phyloP scores from a whole-genome alignment of 306 rosid species.

The Macrotyloma uniflorum region DNA sequence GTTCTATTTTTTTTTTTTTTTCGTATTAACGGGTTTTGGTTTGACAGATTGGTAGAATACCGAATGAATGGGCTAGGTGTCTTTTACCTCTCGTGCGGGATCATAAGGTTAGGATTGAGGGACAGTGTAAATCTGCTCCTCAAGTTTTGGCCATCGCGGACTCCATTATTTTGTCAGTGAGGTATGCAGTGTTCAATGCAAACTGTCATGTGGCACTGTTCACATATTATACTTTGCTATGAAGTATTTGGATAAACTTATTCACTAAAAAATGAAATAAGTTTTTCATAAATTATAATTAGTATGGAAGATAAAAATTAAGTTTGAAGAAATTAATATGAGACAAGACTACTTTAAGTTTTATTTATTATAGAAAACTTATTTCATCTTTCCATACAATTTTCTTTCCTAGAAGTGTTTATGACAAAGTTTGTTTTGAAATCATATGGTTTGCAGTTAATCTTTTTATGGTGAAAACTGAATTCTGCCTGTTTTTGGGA shows the following conservation, averaged over 20 bases:
- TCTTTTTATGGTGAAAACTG: constrained; percentile 29
- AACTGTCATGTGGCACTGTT: not conserved
- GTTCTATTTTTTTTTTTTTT: not conserved
- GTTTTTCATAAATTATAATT: not conserved
- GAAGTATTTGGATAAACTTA: not conserved
- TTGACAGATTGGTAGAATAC: constrained; percentile 90
- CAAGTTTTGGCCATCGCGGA: constrained; percentile 79
- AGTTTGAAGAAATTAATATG: not conserved
- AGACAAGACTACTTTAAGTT: no score
- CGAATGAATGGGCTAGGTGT: constrained; percentile 96
- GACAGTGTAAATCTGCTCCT: constrained; percentile 73
- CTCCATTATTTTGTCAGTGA: constrained; percentile 66
- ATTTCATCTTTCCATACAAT: no score
- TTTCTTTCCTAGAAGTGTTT: no score
- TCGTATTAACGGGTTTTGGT: constrained; percentile 12
- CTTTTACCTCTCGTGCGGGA: constrained; percentile 85
- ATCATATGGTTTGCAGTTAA: not conserved
- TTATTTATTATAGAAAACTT: no score
- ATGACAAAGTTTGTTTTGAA: not conserved
- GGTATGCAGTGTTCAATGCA: constrained; percentile 46
- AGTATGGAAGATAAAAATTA: no score
- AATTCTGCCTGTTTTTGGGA: not conserved
- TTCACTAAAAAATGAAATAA: not conserved
- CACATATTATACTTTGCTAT: not conserved
- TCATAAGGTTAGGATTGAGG: constrained; percentile 69